phyloP scores from a whole-genome alignment of 2,329 filamentous ascomycete species.

The Colletotrichum costaricense region DNA sequence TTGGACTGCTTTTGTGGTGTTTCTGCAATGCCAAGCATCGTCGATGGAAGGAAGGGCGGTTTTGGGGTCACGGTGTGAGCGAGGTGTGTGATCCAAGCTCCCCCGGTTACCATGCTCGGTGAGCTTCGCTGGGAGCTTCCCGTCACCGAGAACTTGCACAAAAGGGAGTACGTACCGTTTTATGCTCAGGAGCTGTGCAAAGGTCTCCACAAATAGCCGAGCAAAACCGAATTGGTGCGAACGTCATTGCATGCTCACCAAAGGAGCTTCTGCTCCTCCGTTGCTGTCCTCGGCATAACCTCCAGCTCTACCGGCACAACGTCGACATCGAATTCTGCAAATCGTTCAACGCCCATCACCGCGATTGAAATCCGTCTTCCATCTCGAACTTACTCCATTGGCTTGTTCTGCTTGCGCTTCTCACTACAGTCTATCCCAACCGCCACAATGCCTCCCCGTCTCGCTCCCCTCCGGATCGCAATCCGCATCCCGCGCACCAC shows the following conservation, averaged over 20 bases:
- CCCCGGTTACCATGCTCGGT: conserved; percentile 1
- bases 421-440: not conserved
- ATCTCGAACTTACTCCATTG: not conserved
- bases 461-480: conserved; percentile 37
- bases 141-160: not conserved
- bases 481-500: conserved; percentile 36
- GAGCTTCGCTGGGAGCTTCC: not conserved
- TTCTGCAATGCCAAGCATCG: not conserved
- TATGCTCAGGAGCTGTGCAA: not conserved
- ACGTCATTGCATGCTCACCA: conserved; percentile 33
- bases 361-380: not conserved
- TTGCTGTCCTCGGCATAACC: conserved; percentile 7
- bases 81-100: conserved; percentile 21
- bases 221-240: conserved; percentile 22
- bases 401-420: not conserved
- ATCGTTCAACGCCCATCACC: not conserved
- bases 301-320: not conserved
- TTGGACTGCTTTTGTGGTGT: not conserved
- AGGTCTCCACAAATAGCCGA: conserved; percentile 31
- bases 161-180: not conserved
- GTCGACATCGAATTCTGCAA: not conserved
- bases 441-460: conserved; percentile 47
- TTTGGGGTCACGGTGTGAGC: not conserved
- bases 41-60: not conserved
- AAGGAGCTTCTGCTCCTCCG: conserved; percentile 5